Percentiles rank a stretch among this genome's conserved stretches.
These are phyloP conservation scores for Trichosporon sp. DNA, from an alignment of 1,284 basidiomycete species.

Conservation along the genomic window DNA sequence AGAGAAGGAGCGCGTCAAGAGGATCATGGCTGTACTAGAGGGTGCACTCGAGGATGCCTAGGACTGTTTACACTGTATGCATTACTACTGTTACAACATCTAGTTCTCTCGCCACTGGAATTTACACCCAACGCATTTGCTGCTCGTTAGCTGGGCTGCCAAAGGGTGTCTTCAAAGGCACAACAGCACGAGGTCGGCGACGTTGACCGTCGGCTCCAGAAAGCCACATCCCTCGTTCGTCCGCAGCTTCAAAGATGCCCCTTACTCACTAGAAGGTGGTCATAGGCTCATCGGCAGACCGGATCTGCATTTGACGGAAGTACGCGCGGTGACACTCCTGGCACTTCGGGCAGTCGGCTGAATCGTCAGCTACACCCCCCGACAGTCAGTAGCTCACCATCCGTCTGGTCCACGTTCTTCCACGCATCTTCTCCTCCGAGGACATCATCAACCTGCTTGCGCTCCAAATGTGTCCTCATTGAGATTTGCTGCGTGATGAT, in stretches of 20 bases:
- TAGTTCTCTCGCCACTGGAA: conserved; percentile 48
- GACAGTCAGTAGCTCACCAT: conserved; percentile 54
- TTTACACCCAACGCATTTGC: conserved; percentile 47
- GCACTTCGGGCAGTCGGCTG: conserved; percentile 71
- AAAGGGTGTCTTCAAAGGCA: background rate
- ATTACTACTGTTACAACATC: conserved; percentile 14
- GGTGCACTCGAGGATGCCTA: conserved; percentile 28
- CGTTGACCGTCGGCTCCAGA: too few relatives aligned
- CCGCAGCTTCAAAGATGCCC: background rate
- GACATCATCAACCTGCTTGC: conserved; percentile 89
- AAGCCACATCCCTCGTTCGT: background rate
- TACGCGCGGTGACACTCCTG: conserved; percentile 76
- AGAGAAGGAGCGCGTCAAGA: conserved; percentile 28
- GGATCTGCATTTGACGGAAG: conserved; percentile 93
- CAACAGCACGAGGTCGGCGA: background rate
- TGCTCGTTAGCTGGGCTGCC: conserved; percentile 15
- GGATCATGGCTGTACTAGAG: conserved; percentile 41
- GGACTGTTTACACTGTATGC: conserved; percentile 7
- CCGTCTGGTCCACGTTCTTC: conserved; percentile 89
- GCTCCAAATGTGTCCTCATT: conserved; percentile 70
- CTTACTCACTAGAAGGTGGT: conserved; percentile 73
- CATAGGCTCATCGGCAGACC: conserved; percentile 95
- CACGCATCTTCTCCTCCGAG: conserved; percentile 89
- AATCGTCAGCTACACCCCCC: background rate
- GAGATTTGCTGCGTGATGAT: conserved; percentile 74